Conservation (phyloP, 2,329 filamentous ascomycete genomes). For the Botryosphaeria agaves region DNA sequence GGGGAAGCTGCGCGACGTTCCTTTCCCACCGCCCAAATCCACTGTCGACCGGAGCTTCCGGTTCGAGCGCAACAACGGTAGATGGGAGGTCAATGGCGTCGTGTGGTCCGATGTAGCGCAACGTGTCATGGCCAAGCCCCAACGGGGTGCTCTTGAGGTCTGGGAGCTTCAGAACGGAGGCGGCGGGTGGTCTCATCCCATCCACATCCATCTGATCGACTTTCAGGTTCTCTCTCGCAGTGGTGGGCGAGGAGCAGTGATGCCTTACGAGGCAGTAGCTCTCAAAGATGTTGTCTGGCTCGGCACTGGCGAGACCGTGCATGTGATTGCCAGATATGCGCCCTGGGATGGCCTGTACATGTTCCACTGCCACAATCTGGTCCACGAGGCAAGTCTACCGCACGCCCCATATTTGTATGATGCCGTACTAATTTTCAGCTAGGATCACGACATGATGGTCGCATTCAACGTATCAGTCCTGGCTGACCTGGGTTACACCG, state of each 20-base stretch:
- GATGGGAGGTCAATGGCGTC: conserved; percentile 36
- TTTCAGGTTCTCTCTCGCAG: conserved; percentile 36
- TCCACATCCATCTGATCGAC: conserved; percentile 42
- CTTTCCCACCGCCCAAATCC: conserved; percentile 19
- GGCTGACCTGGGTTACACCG: conserved; percentile 11
- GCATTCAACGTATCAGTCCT: conserved; percentile 25
- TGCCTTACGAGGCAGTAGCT: conserved; percentile 35
- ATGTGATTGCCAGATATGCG: conserved; percentile 32
- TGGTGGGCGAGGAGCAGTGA: conserved; percentile 26
- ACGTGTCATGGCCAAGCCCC: conserved; percentile 31
- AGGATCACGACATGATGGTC: conserved; percentile 26
- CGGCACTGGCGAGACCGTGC: conserved; percentile 30
- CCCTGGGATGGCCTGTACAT: conserved; percentile 36
- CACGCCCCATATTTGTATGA: too few relatives aligned
- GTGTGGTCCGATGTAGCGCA: conserved; percentile 28
- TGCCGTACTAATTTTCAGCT: too few relatives aligned
- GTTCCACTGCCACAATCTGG: conserved; percentile 29
- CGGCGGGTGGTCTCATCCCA: conserved; percentile 34
- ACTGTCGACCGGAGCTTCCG: conserved; percentile 26
- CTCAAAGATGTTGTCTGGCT: conserved; percentile 43
- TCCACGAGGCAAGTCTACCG: too few relatives aligned
- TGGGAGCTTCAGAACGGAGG: conserved; percentile 34
- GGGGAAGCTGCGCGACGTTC: conserved; percentile 17
- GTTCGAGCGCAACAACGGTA: conserved; percentile 25
- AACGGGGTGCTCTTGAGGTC: conserved; percentile 28